These are phyloP conservation scores for Oryza australiensis DNA, from an alignment of 176 grass and related monocot genomes.

Conservation along the genomic window DNA sequence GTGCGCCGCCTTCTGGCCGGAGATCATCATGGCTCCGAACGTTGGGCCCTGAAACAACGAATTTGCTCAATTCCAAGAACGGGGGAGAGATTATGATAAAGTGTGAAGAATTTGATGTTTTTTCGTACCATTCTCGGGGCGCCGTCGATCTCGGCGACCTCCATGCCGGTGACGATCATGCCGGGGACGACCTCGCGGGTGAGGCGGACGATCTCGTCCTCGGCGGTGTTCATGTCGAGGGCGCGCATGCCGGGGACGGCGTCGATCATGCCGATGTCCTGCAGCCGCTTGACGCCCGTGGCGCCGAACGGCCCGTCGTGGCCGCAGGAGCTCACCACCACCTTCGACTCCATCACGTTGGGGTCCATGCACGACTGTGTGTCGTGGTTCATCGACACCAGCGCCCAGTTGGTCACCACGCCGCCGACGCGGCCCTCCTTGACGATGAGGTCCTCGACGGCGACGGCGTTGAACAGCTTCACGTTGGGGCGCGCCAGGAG, in stretches of 20 bases:
- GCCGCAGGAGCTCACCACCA: constrained; percentile 95
- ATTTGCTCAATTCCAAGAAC: background rate
- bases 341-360: constrained; percentile 91
- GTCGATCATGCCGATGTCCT: constrained; percentile 93
- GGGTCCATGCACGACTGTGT: constrained; percentile 99
- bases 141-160: constrained; percentile 96
- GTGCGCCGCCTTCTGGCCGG: constrained; percentile 98
- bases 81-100: background rate
- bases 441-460: constrained; percentile 92
- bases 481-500: constrained; percentile 84
- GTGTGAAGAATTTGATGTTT: background rate
- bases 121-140: constrained; percentile 87
- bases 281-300: constrained; percentile 86
- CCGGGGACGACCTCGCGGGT: constrained; percentile 87
- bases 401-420: constrained; percentile 96
- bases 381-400: constrained; percentile 96
- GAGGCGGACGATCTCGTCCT: constrained; percentile 87
- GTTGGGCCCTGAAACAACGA: constrained; percentile 72
- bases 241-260: constrained; percentile 86
- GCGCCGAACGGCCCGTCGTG: constrained; percentile 93
- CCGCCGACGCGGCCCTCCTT: constrained; percentile 67
- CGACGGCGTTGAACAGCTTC: constrained; percentile 96
- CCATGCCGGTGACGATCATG: constrained; percentile 99
- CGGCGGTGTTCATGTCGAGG: constrained; percentile 88
- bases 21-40: constrained; percentile 99